These are phyloP conservation scores for Betula pendula DNA, from an alignment of 306 rosid species.

Conservation along the genomic window DNA sequence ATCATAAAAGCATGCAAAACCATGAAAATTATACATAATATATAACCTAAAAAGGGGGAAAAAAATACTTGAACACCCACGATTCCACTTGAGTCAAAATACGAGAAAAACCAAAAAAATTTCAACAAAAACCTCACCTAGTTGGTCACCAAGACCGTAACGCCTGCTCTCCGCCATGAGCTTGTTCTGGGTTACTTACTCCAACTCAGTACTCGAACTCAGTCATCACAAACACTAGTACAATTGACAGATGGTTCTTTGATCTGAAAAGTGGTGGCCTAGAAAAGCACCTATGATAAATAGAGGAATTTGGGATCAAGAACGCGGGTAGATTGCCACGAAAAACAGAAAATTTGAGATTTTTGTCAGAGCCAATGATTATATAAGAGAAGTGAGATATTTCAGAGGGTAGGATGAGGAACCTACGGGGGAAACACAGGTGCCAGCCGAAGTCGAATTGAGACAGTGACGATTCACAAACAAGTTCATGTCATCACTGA, in stretches of 20 bases:
- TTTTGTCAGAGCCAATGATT: not conserved
- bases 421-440: slow-evolving; percentile 22
- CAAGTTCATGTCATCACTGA: not conserved
- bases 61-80: not conserved
- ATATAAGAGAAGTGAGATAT: not conserved
- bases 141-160: slow-evolving; percentile 34
- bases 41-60: not conserved
- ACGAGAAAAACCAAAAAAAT: not conserved
- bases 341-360: not conserved
- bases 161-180: slow-evolving; percentile 52
- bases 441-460: slow-evolving; percentile 14
- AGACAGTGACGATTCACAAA: not conserved
- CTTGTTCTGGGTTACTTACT: not conserved
- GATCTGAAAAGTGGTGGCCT: not conserved
- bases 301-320: not conserved
- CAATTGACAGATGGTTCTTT: not conserved
- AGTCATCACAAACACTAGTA: not conserved
- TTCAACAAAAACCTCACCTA: slow-evolving; percentile 26
- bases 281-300: not conserved
- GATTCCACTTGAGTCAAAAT: not conserved
- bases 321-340: not conserved
- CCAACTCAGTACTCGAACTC: not conserved
- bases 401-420: not conserved
- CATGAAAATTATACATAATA: not conserved
- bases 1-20: slow-evolving; percentile 1